These are phyloP conservation scores for Mycena vulgaris DNA, from an alignment of 768 basidiomycete genomes.

Conservation along the genomic window DNA sequence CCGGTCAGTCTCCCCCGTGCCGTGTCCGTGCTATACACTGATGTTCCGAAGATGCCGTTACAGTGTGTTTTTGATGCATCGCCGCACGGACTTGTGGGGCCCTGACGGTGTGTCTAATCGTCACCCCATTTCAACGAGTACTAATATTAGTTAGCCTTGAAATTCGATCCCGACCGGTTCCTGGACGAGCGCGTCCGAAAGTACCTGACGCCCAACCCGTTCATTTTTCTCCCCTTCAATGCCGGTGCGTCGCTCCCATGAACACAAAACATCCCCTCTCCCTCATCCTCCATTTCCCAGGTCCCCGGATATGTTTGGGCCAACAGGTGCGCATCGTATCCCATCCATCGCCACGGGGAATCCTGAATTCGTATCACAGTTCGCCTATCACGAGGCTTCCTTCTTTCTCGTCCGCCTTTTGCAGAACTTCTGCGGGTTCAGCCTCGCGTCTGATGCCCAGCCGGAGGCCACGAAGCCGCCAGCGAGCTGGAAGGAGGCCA, in stretches of 20 bases:
- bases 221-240: constrained; percentile 62
- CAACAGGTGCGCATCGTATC: constrained; percentile 9
- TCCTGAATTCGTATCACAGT: neutral
- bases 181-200: constrained; percentile 60
- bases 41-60: constrained; percentile 45
- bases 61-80: constrained; percentile 52
- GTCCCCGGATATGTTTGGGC: constrained; percentile 58
- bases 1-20: constrained; percentile 42
- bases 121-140: neutral
- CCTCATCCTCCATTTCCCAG: neutral
- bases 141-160: constrained; percentile 59
- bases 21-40: neutral
- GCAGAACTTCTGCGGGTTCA: neutral
- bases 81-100: constrained; percentile 63
- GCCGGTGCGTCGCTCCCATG: neutral
- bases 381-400: neutral
- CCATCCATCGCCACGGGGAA: neutral
- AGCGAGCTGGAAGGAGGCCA: neutral
- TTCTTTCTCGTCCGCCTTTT: constrained; percentile 3
- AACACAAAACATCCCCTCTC: constrained; percentile 22
- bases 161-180: constrained; percentile 69
- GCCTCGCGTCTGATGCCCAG: neutral
- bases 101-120: constrained; percentile 59
- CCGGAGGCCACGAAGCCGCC: neutral
- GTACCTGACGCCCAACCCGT: constrained; percentile 58